Evolutionary conservation across 345 rosid species (phyloP).

Genomic region (Rhodomyrtus tomentosa): DNA sequence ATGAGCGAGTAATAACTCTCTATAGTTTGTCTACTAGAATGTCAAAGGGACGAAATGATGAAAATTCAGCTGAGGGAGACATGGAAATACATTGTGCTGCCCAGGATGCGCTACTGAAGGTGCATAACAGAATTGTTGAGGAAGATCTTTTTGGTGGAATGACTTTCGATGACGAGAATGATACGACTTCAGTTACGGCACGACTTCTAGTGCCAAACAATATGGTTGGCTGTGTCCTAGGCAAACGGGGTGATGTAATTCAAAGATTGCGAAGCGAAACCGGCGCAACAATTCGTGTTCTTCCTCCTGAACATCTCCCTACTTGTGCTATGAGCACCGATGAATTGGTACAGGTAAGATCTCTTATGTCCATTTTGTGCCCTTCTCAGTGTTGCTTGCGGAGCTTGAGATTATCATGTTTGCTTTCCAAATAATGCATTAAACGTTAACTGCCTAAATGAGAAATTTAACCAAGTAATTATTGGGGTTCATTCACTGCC

Average conservation of each 20-base stretch:
- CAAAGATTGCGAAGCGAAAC: constrained; percentile 45
- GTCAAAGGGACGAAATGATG: constrained; percentile 6
- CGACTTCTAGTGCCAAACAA: constrained; percentile 48
- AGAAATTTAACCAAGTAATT: background rate
- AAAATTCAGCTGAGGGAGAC: constrained; percentile 6
- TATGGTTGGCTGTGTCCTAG: constrained; percentile 50
- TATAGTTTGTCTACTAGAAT: constrained; percentile 26
- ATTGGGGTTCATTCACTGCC: no score
- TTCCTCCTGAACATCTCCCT: constrained; percentile 40
- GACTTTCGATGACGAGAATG: constrained; percentile 28
- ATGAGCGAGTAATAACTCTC: constrained; percentile 49
- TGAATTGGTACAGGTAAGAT: constrained; percentile 52
- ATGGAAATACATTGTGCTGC: constrained; percentile 43
- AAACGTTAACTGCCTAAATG: background rate
- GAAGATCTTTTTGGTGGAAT: constrained; percentile 37
- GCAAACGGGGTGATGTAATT: constrained; percentile 48
- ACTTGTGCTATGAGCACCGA: constrained; percentile 41
- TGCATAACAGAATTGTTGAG: constrained; percentile 38
- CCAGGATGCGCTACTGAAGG: constrained; percentile 50
- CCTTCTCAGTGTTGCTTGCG: background rate
- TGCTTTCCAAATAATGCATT: background rate
- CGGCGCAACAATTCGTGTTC: constrained; percentile 44
- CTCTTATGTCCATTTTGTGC: background rate
- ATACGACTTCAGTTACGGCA: constrained; percentile 14
- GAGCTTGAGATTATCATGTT: background rate